Conservation (phyloP, 2,329 filamentous ascomycete genomes). For the Colletotrichum destructivum region DNA sequence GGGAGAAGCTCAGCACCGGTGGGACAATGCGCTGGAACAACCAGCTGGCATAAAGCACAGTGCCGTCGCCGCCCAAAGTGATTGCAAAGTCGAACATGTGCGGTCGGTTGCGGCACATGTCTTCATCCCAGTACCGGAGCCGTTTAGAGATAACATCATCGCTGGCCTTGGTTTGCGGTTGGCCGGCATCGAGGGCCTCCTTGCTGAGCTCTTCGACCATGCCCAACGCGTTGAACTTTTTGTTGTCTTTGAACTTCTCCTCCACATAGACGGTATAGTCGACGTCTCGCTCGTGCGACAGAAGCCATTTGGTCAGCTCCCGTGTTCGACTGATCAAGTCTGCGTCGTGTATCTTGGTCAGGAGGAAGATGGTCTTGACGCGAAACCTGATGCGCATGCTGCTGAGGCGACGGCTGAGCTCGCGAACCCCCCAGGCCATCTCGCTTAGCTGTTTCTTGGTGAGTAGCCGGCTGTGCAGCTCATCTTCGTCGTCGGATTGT, state of each 20-base stretch:
- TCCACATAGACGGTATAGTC: constrained; percentile 88
- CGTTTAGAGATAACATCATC: constrained; percentile 62
- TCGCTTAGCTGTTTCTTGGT: constrained; percentile 96
- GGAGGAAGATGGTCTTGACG: constrained; percentile 86
- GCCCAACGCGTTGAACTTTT: constrained; percentile 80
- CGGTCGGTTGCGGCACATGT: constrained; percentile 82
- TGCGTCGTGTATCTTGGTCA: constrained; percentile 93
- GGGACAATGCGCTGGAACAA: constrained; percentile 96
- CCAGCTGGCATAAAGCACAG: constrained; percentile 96
- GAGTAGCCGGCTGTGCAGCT: constrained; percentile 78
- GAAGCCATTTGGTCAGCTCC: constrained; percentile 84
- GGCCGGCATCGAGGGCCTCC: constrained; percentile 57
- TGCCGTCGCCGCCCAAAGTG: constrained; percentile 95
- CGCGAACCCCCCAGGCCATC: constrained; percentile 96
- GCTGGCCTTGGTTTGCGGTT: constrained; percentile 53
- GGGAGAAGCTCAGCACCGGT: constrained; percentile 90
- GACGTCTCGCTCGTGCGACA: constrained; percentile 77
- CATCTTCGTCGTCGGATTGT: constrained; percentile 48
- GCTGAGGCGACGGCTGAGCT: constrained; percentile 88
- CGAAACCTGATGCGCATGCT: constrained; percentile 87
- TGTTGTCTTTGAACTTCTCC: constrained; percentile 78
- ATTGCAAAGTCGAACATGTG: constrained; percentile 95
- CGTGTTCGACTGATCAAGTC: constrained; percentile 83
- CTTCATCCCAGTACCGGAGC: constrained; percentile 86
- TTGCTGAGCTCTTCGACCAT: constrained; percentile 74